Conservation (phyloP, 371 early-diverging fungal species). For the Zychaea mexicana region DNA sequence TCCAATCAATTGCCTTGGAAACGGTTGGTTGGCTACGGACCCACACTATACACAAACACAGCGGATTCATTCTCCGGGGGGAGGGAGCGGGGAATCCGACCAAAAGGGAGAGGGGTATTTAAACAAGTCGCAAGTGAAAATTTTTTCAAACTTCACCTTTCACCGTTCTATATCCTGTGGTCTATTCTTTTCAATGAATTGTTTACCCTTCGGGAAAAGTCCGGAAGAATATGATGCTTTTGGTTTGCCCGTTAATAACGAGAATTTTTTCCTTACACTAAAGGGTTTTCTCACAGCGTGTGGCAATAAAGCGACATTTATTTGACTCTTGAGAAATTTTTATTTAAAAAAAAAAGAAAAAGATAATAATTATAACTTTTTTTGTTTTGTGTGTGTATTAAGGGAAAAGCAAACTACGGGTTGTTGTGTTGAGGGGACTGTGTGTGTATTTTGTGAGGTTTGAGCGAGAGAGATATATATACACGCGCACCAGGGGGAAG, state of each 20-base stretch:
- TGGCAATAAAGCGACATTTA: conserved; percentile 4
- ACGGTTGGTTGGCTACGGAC: no score
- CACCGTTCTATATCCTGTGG: conserved; percentile 14
- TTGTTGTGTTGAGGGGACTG: no score
- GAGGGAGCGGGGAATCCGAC: neutral
- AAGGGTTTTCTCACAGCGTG: neutral
- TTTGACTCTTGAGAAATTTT: no score
- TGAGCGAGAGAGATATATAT: neutral
- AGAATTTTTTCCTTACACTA: no score
- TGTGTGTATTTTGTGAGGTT: no score
- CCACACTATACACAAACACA: no score
- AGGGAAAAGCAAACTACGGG: no score
- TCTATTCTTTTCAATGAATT: conserved; percentile 10
- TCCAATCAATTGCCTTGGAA: no score
- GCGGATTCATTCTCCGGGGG: neutral
- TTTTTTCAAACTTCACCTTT: neutral
- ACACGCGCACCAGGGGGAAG: neutral
- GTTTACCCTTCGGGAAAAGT: conserved; percentile 16
- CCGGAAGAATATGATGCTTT: neutral
- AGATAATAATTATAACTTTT: neutral
- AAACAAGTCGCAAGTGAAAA: neutral
- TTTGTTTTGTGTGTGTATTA: neutral
- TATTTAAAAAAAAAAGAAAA: neutral
- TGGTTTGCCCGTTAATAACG: no score
- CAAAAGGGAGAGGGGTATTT: neutral